Percentiles rank a stretch among this genome's conserved stretches.
Conservation (phyloP, 139 green algal species). For the Astrephomene gubernaculifera region DNA sequence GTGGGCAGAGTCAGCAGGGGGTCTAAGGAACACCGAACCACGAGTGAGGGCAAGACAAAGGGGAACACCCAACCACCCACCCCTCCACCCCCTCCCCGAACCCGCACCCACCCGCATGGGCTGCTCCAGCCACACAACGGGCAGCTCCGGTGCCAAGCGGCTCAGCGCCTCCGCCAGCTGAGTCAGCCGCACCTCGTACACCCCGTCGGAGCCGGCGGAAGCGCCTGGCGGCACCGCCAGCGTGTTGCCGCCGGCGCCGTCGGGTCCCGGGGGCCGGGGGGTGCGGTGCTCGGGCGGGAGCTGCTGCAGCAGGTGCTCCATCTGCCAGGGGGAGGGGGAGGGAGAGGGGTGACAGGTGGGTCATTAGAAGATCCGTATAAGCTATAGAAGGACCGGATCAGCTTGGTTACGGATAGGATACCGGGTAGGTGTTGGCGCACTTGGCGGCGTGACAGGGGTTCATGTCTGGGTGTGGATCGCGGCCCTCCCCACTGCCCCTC, state of each 20-base stretch:
- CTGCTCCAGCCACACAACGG: constrained; percentile 8
- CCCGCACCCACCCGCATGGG: constrained; percentile 20
- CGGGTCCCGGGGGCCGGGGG: not conserved
- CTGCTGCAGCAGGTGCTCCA: not conserved
- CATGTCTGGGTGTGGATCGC: not conserved
- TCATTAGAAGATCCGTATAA: not conserved
- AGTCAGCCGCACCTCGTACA: not conserved
- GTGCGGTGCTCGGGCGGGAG: not conserved
- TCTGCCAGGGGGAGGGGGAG: not conserved
- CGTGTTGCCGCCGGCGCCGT: not conserved
- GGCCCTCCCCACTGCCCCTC: not conserved
- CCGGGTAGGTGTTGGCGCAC: not conserved
- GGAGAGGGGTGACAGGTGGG: not conserved
- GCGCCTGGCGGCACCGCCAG: not conserved
- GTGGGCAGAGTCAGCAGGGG: not conserved
- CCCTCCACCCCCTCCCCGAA: not conserved
- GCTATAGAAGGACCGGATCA: not conserved
- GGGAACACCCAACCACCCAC: not conserved
- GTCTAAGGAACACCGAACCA: not conserved
- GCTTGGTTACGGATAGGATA: not conserved
- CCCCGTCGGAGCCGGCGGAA: not conserved
- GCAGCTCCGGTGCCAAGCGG: not conserved
- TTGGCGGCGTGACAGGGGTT: not conserved
- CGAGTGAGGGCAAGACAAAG: not conserved
- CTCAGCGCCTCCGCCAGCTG: not conserved